Base-by-base conservation (phyloP, 164 flowering plant species). In the Magnolia changhungtana region DNA sequence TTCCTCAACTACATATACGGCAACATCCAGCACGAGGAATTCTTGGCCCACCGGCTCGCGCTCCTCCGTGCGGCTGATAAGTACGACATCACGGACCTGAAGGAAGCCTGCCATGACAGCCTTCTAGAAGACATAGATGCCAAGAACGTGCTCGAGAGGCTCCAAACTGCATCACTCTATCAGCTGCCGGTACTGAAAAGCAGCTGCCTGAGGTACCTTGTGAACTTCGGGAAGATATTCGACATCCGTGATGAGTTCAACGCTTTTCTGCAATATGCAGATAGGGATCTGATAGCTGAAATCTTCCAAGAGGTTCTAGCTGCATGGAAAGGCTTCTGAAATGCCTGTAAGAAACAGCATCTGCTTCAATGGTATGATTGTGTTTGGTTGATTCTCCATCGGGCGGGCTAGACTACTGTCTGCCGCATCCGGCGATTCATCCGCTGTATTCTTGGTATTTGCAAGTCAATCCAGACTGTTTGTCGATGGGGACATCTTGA, bases 311-410 rank as follows among this genome's bases (percentile, higher is more conserved):
- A 92, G 80, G 85, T 90, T 78, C 92, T 96, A 21, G 73, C 76
- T 74, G 85, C 86, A 51, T 94, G 99, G 98, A 96, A 92, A 86
- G 99, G 99, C 50, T 96, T 96, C 93, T 95, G 80, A 89, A 27
- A 27, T 20, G 14, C 72, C 59, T 37, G n/a, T 63, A 66, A 16
- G 67, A 27, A 63, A 16, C 8, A 18, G 13, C 55, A 21, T 72
- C 24, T 71, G 45, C 21, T 45, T 67, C 29, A 16, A 50, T 52
- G 19, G 45, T 78, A 75, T 45, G 63, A 29, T 45, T 67, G 20
- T 2, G 29, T 27, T 52, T 11, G 61, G 18, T 55, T 55, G 61
- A 55, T 55, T 11, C 61, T 55, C 61, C 18, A 55, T 55, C 18
- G 61, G 61, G 61, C 18, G 61, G 61, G 61, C 61, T 55, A 11